phyloP scores from a whole-genome alignment of 2,329 filamentous ascomycete genomes.

The Pyrenochaeta sp. region DNA sequence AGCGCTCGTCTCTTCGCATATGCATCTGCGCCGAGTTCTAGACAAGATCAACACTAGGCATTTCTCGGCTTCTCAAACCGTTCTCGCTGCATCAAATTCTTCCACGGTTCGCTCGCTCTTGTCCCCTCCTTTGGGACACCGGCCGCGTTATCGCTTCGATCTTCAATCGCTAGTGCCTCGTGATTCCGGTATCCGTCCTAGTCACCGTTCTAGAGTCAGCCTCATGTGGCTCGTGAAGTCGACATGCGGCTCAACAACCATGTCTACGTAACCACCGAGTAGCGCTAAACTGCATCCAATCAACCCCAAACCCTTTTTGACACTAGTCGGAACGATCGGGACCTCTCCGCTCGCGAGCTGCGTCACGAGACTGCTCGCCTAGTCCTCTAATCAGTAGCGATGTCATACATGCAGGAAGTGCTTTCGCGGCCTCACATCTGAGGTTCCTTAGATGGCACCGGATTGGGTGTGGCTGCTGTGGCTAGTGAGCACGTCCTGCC shows the following conservation, averaged over 20 bases:
- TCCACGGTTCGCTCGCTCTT: background rate
- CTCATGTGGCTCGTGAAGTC: constrained; percentile 1
- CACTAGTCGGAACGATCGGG: constrained; percentile 24
- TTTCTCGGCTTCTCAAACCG: background rate
- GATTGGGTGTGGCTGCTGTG: constrained; percentile 40
- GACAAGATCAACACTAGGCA: background rate
- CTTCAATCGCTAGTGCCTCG: background rate
- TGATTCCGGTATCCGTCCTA: background rate
- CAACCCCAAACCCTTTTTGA: constrained; percentile 5
- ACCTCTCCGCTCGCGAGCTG: background rate
- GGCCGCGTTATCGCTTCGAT: background rate
- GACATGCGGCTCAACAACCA: constrained; percentile 20
- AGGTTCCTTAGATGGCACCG: constrained; percentile 1
- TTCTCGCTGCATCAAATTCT: background rate
- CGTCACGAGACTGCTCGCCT: constrained; percentile 25
- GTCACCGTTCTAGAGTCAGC: background rate
- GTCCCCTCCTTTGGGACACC: background rate
- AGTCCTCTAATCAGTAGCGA: constrained; percentile 9
- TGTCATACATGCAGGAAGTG: constrained; percentile 32
- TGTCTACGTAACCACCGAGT: constrained; percentile 17
- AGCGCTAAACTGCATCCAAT: constrained; percentile 5
- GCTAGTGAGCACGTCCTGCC: constrained; percentile 37
- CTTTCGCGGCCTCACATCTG: constrained; percentile 19
- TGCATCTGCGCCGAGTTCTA: background rate
- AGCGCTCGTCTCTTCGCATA: background rate